Conservation (phyloP, 2,329 filamentous ascomycete genomes). For the Colletotrichum trifolii region DNA sequence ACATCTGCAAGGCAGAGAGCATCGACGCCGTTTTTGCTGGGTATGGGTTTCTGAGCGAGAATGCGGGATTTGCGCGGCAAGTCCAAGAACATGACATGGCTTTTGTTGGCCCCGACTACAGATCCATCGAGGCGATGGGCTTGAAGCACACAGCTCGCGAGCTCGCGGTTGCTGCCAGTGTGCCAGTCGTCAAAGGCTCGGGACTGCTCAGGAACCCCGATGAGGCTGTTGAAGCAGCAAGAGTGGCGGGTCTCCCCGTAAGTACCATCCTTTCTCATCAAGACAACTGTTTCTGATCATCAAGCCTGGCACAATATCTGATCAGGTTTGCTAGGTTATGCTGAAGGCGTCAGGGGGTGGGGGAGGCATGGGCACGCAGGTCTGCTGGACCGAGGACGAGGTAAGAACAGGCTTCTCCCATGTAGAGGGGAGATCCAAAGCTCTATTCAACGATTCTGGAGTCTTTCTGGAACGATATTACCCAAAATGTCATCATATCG, state of each 20-base stretch:
- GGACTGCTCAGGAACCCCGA: conserved; percentile 40
- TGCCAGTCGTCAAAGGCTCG: conserved; percentile 53
- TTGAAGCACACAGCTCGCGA: conserved; percentile 65
- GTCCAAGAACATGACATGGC: conserved; percentile 63
- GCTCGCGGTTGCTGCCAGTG: conserved; percentile 47
- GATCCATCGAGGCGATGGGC: conserved; percentile 65
- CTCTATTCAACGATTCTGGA: conserved; percentile 70
- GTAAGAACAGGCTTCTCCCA: conserved; percentile 62
- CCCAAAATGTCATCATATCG: conserved; percentile 57
- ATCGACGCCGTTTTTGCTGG: conserved; percentile 71
- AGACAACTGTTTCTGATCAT: no score
- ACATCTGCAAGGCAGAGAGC: conserved; percentile 49
- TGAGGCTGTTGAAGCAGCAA: conserved; percentile 64
- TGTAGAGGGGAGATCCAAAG: conserved; percentile 66
- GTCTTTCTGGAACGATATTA: conserved; percentile 74
- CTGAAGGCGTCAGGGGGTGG: conserved; percentile 72
- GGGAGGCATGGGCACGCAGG: conserved; percentile 73
- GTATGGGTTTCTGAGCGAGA: conserved; percentile 74
- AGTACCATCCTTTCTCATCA: no score
- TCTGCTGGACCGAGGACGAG: conserved; percentile 61
- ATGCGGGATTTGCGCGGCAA: conserved; percentile 66
- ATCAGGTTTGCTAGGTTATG: conserved; percentile 36
- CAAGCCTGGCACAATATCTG: no score
- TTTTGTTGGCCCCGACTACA: conserved; percentile 67
- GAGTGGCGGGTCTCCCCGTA: conserved; percentile 54